Conservation (phyloP, 2,329 filamentous ascomycete species). For the Ilyonectria destructans region DNA sequence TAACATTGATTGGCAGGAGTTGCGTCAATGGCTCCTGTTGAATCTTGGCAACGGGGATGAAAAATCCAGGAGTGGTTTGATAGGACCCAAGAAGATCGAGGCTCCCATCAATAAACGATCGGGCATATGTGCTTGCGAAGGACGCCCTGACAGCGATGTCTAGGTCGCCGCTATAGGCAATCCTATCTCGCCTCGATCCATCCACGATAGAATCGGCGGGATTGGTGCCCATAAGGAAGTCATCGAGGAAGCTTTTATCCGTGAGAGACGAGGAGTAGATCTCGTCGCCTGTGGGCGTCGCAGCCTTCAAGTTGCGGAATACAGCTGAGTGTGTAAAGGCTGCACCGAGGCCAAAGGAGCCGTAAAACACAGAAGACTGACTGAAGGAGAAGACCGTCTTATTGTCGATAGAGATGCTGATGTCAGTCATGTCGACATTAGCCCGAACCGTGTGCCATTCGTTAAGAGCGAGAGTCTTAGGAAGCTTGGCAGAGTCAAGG, state of each 20-base stretch:
- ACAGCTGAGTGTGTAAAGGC: conserved; percentile 16
- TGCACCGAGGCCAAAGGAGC: conserved; percentile 21
- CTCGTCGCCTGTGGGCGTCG: not conserved
- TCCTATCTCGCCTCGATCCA: conserved; percentile 55
- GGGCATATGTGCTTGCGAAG: conserved; percentile 49
- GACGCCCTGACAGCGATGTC: conserved; percentile 49
- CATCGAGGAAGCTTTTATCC: conserved; percentile 47
- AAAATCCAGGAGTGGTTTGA: conserved; percentile 51
- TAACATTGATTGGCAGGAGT: conserved; percentile 45
- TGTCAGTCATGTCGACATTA: conserved; percentile 6
- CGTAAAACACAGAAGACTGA: conserved; percentile 7
- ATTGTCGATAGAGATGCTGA: not conserved
- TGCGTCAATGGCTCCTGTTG: conserved; percentile 39
- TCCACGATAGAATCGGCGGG: conserved; percentile 53
- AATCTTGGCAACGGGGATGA: conserved; percentile 53
- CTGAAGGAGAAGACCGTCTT: not conserved
- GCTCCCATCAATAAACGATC: conserved; percentile 46
- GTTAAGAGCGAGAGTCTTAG: not conserved
- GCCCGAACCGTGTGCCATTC: conserved; percentile 10
- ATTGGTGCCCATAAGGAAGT: conserved; percentile 57
- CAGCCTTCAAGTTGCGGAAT: conserved; percentile 5
- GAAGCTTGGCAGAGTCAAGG: not conserved
- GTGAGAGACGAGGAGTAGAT: conserved; percentile 31
- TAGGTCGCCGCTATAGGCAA: conserved; percentile 53
- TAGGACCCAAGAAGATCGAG: conserved; percentile 51